These are phyloP conservation scores for Otatea glauca DNA, from an alignment of 176 grass and related monocot genomes.

Conservation along the genomic window DNA sequence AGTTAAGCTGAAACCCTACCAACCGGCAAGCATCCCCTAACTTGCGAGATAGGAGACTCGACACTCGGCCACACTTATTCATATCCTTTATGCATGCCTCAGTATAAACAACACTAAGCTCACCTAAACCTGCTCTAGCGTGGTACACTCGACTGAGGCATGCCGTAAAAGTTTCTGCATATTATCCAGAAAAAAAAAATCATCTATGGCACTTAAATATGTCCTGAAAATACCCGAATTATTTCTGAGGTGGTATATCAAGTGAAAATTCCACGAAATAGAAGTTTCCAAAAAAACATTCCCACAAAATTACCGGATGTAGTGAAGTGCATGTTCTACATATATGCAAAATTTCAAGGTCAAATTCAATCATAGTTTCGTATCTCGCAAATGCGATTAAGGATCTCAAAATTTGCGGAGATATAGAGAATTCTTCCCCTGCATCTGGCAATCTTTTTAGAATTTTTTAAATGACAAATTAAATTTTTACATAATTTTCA, in stretches of 20 bases:
- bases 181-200: background rate
- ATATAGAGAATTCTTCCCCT: background rate
- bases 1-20: constrained; percentile 31
- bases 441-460: background rate
- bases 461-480: background rate
- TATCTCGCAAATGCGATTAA: too few relatives aligned
- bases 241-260: background rate
- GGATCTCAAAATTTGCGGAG: background rate
- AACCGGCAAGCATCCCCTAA: constrained; percentile 37
- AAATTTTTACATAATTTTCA: background rate
- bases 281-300: background rate
- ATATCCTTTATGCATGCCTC: background rate
- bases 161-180: background rate
- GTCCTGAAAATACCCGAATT: background rate
- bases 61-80: background rate
- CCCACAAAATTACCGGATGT: background rate
- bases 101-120: background rate
- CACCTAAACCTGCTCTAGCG: background rate
- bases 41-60: background rate
- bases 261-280: background rate
- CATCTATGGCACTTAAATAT: background rate
- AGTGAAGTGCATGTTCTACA: background rate
- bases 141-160: background rate
- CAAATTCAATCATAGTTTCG: background rate
- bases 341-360: background rate